phyloP scores from a whole-genome alignment of 768 basidiomycete species.

The Lentinus tigrinus region DNA sequence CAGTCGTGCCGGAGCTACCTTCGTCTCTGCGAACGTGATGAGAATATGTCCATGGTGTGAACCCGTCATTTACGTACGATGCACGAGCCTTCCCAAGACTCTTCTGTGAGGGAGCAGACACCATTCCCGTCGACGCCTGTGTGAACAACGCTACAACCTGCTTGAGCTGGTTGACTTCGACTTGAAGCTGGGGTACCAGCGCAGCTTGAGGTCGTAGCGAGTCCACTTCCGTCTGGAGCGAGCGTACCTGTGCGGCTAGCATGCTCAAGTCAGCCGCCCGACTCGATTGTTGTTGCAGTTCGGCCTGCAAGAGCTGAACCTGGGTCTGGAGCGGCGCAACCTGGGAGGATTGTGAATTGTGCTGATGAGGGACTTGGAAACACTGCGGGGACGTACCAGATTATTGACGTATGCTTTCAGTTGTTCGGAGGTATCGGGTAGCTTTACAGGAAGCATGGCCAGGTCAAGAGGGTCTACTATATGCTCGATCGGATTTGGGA shows the following conservation, averaged over 20 bases:
- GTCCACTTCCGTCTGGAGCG: constrained; percentile 36
- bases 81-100: constrained; percentile 20
- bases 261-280: constrained; percentile 36
- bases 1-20: neutral
- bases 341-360: constrained; percentile 7
- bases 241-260: constrained; percentile 38
- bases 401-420: neutral
- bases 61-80: constrained; percentile 5
- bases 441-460: neutral
- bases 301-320: constrained; percentile 44
- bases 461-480: neutral
- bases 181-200: constrained; percentile 14
- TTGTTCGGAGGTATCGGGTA: neutral
- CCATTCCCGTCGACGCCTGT: neutral
- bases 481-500: neutral
- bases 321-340: constrained; percentile 48
- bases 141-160: neutral
- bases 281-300: constrained; percentile 40
- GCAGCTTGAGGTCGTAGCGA: constrained; percentile 24
- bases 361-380: too few relatives aligned
- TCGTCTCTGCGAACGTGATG: constrained; percentile 5
- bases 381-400: constrained; percentile 1
- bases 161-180: constrained; percentile 13
- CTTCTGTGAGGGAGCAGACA: constrained; percentile 4
- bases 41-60: neutral